phyloP scores from a whole-genome alignment of 1,284 basidiomycete genomes.

The Puccinia polysora region DNA sequence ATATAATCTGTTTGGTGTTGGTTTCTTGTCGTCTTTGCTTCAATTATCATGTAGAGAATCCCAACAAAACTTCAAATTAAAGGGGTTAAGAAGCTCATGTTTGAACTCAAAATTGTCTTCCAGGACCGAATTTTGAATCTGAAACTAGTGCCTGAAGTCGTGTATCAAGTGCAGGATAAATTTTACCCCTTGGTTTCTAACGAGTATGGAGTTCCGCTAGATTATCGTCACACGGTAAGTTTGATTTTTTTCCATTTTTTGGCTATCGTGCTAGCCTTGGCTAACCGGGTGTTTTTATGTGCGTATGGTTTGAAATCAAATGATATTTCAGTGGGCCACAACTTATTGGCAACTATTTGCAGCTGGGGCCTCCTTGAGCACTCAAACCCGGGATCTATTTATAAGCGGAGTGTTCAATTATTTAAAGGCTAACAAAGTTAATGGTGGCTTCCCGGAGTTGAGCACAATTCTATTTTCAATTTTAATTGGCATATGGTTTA shows the following conservation, averaged over 20 bases:
- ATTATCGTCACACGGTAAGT: conserved; percentile 52
- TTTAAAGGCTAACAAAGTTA: conserved; percentile 49
- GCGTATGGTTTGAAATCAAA: no score
- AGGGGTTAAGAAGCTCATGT: no score
- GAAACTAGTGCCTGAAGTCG: conserved; percentile 49
- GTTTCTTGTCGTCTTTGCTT: no score
- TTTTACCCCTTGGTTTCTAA: conserved; percentile 50
- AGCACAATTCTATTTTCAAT: conserved; percentile 36
- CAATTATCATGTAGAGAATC: no score
- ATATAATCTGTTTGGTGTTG: conserved; percentile 50
- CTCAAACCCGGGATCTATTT: conserved; percentile 49
- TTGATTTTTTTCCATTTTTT: no score
- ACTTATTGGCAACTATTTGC: conserved; percentile 53
- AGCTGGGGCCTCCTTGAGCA: conserved; percentile 48
- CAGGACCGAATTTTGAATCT: conserved; percentile 52
- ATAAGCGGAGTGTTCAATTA: conserved; percentile 49
- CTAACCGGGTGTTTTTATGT: no score
- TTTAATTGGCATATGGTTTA: no score
- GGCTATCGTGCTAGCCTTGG: no score
- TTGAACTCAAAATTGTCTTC: no score
- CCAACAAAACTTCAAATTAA: no score
- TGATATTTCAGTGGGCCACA: conserved; percentile 7
- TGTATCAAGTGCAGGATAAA: conserved; percentile 51
- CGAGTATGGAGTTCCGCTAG: conserved; percentile 51
- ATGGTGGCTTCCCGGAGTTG: conserved; percentile 52